Conservation (phyloP, 345 rosid genomes). For the Trapa incisa region DNA sequence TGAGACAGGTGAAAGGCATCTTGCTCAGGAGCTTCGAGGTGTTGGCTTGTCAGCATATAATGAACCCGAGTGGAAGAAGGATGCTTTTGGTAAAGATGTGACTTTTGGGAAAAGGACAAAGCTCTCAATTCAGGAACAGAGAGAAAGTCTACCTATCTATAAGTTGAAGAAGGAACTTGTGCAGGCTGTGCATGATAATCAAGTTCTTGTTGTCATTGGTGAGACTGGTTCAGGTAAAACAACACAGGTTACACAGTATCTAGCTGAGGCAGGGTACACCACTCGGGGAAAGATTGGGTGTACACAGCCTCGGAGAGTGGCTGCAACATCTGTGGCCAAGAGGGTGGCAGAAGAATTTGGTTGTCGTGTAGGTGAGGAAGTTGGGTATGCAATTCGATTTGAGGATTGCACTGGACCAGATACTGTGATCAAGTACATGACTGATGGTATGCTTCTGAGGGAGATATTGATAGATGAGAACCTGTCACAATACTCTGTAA, state of each 20-base stretch:
- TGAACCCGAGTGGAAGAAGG: constrained; percentile 96
- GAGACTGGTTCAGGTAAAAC: constrained; percentile 88
- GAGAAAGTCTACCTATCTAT: constrained; percentile 85
- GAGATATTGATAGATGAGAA: constrained; percentile 53
- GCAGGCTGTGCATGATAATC: constrained; percentile 80
- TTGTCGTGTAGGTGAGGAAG: constrained; percentile 73
- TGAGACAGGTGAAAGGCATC: constrained; percentile 81
- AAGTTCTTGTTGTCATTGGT: constrained; percentile 70
- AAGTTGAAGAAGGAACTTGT: constrained; percentile 72
- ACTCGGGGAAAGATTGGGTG: constrained; percentile 68
- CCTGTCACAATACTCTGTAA: constrained; percentile 48
- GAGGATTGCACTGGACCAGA: constrained; percentile 85
- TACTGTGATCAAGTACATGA: constrained; percentile 78
- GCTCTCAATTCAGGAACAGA: constrained; percentile 83
- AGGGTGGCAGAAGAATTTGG: constrained; percentile 92
- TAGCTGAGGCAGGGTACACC: constrained; percentile 71
- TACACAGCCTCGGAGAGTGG: constrained; percentile 83
- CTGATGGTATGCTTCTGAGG: constrained; percentile 72
- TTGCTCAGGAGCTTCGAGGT: constrained; percentile 86
- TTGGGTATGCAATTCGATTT: constrained; percentile 73
- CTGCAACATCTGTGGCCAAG: constrained; percentile 82
- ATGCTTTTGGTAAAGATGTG: constrained; percentile 64
- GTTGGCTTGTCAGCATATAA: constrained; percentile 81
- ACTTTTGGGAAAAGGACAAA: constrained; percentile 76
- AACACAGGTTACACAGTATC: constrained; percentile 78